A percentile compares a stretch with the other conserved stretches of the same genome.
phyloP scores from a whole-genome alignment of 441 rosid species.

The Francoa sonchifolia region DNA sequence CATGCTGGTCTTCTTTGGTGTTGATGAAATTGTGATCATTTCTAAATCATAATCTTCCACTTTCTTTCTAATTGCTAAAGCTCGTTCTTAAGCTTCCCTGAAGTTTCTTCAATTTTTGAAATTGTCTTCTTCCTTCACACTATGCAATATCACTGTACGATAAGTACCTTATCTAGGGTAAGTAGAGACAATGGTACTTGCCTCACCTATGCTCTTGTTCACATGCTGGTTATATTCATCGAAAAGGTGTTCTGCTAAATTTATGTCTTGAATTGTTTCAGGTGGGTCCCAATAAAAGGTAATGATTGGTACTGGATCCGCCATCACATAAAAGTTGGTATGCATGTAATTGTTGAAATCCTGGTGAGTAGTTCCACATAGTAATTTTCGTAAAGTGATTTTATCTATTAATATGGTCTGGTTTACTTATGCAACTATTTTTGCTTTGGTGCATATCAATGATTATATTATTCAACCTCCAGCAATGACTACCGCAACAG shows the following conservation, averaged over 20 bases:
- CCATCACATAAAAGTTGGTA: conserved; percentile 89
- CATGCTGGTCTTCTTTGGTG: conserved; percentile 1
- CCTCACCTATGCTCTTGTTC: not conserved
- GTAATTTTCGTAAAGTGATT: no score
- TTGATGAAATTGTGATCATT: not conserved
- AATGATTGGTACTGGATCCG: conserved; percentile 99
- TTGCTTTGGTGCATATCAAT: not conserved
- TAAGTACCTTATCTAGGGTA: conserved; percentile 1
- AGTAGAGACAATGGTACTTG: no score
- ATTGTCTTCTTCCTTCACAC: conserved; percentile 1
- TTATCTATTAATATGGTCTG: no score
- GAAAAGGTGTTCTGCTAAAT: conserved; percentile 1
- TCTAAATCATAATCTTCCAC: not conserved
- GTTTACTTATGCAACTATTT: not conserved
- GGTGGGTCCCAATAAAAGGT: conserved; percentile 94
- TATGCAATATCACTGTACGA: not conserved
- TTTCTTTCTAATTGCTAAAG: not conserved
- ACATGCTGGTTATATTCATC: not conserved
- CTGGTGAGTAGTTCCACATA: conserved; percentile 36
- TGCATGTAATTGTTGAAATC: conserved; percentile 86
- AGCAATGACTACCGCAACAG: no score
- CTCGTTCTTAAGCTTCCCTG: not conserved
- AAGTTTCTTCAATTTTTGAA: not conserved
- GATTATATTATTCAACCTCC: no score
- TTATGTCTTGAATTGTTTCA: conserved; percentile 22